A percentile compares a stretch with the other conserved stretches of the same genome.
These are phyloP conservation scores for Crepidotus variabilis DNA, from an alignment of 768 basidiomycete genomes.

Conservation along the genomic window DNA sequence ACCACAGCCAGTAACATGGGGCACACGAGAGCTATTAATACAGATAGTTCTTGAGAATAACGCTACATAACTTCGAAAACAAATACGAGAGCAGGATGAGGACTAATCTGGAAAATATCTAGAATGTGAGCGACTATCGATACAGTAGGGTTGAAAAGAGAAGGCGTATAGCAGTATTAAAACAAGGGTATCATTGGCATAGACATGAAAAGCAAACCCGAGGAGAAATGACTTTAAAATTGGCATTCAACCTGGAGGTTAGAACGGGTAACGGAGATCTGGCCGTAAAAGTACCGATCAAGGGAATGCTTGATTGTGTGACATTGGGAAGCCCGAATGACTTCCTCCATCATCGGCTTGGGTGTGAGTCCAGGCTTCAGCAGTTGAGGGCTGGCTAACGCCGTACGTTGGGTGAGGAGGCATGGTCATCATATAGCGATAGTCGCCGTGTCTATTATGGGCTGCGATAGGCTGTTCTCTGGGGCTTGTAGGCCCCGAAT, in stretches of 20 bases:
- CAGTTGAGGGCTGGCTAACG: slow-evolving; percentile 10
- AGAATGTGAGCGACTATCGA: slow-evolving; percentile 11
- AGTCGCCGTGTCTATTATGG: slow-evolving; percentile 26
- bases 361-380: not conserved
- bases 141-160: slow-evolving; percentile 13
- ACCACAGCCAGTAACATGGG: not conserved
- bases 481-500: slow-evolving; percentile 31
- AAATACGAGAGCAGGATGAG: slow-evolving; percentile 1
- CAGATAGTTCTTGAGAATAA: slow-evolving; percentile 11
- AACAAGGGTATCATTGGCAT: slow-evolving; percentile 12
- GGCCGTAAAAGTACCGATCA: not conserved
- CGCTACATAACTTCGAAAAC: slow-evolving; percentile 10
- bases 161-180: slow-evolving; percentile 9
- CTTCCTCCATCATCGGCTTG: not conserved
- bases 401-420: slow-evolving; percentile 13
- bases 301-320: not conserved
- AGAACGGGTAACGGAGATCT: not conserved
- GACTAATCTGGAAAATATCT: slow-evolving; percentile 8
- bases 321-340: not conserved
- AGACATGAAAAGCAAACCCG: not conserved
- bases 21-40: slow-evolving; percentile 15
- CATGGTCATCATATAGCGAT: slow-evolving; percentile 30
- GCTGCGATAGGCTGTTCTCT: slow-evolving; percentile 25
- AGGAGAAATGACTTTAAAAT: not conserved
- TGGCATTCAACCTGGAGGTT: not conserved